phyloP scores from a whole-genome alignment of 2,329 filamentous ascomycete genomes.

The Diaporthe longicolla region DNA sequence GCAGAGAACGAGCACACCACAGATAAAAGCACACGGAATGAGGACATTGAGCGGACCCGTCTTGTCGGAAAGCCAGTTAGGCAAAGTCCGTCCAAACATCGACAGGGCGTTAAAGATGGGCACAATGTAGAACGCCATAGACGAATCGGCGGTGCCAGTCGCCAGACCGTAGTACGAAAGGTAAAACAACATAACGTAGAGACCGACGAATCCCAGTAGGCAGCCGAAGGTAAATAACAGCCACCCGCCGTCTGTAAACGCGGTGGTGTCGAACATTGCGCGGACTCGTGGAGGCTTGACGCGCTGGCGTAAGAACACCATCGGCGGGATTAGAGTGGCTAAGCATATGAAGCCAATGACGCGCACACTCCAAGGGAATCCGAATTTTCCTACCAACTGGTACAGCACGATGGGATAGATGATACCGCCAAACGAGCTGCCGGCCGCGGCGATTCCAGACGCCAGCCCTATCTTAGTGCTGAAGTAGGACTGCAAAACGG shows the following conservation, averaged over 20 bases:
- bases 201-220: constrained; percentile 57
- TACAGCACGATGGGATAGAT: constrained; percentile 51
- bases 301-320: constrained; percentile 51
- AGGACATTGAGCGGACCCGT: constrained; percentile 56
- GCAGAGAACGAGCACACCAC: constrained; percentile 53
- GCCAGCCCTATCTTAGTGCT: constrained; percentile 48
- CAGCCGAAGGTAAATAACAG: constrained; percentile 52
- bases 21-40: constrained; percentile 49
- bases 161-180: constrained; percentile 54
- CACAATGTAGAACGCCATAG: constrained; percentile 58
- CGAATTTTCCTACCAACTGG: constrained; percentile 45
- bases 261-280: constrained; percentile 54
- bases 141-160: constrained; percentile 49
- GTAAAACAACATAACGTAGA: constrained; percentile 57
- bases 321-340: constrained; percentile 46
- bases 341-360: constrained; percentile 48
- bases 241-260: constrained; percentile 56
- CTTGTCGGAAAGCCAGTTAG: constrained; percentile 55
- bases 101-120: constrained; percentile 58
- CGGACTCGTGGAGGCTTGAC: constrained; percentile 53
- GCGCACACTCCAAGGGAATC: constrained; percentile 49
- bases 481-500: constrained; percentile 54
- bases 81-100: constrained; percentile 55
- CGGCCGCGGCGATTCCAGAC: constrained; percentile 52
- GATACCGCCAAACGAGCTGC: constrained; percentile 52